Percentiles rank a stretch among this genome's conserved stretches.
phyloP scores from a whole-genome alignment of 768 basidiomycete genomes.

The Boletus pseudo-olivaceus region DNA sequence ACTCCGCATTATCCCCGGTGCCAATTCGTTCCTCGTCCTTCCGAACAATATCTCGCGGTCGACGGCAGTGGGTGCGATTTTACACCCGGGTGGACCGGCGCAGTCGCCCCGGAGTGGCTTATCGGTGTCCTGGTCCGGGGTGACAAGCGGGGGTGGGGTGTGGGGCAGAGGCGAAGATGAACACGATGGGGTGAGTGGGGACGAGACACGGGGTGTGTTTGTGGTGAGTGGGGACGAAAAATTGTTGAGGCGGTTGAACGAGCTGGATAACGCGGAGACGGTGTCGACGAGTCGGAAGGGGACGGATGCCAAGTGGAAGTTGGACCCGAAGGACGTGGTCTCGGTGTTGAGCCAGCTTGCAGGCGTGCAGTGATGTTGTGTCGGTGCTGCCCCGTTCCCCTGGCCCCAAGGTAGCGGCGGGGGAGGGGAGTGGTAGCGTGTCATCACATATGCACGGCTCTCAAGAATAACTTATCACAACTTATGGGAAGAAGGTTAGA shows the following conservation, averaged over 20 bases:
- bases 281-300: constrained; percentile 66
- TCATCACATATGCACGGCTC: too few species aligned
- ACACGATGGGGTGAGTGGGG: constrained; percentile 29
- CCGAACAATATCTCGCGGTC: constrained; percentile 81
- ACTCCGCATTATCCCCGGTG: constrained; percentile 77
- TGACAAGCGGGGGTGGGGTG: constrained; percentile 14
- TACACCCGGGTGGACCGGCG: constrained; percentile 58
- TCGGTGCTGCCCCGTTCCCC: not conserved
- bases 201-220: constrained; percentile 56
- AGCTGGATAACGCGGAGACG: constrained; percentile 70
- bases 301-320: constrained; percentile 76
- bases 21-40: constrained; percentile 76
- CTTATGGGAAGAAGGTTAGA: not conserved
- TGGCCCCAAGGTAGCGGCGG: too few species aligned
- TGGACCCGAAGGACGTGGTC: constrained; percentile 37
- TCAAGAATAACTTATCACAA: not conserved
- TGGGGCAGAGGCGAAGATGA: not conserved
- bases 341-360: constrained; percentile 27
- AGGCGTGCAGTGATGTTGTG: not conserved
- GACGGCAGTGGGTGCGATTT: constrained; percentile 77
- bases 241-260: constrained; percentile 69
- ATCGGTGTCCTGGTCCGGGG: constrained; percentile 35
- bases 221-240: constrained; percentile 77
- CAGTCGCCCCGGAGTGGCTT: constrained; percentile 33
- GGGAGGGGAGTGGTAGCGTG: too few species aligned